phyloP scores from a whole-genome alignment of 768 basidiomycete genomes.

The Coprinopsis marcescibilis region DNA sequence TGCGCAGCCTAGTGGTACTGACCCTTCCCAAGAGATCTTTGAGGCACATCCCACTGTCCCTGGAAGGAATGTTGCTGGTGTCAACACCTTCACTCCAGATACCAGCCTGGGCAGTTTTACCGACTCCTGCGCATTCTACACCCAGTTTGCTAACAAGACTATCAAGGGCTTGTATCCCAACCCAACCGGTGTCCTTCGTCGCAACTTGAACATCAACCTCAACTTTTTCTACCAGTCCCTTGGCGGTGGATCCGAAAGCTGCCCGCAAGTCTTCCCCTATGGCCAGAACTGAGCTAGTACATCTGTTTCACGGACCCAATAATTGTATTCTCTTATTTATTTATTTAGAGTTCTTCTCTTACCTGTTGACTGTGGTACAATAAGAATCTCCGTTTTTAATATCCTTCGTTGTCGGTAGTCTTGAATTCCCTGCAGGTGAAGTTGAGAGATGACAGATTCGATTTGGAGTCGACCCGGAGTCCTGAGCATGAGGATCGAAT shows the following conservation, averaged over 20 bases:
- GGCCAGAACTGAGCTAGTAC: conserved; percentile 7
- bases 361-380: too few species aligned
- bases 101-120: not conserved
- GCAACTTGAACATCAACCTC: not conserved
- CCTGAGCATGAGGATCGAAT: too few species aligned
- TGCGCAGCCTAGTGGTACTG: not conserved
- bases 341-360: too few species aligned
- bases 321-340: too few species aligned
- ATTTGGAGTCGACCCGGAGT: too few species aligned
- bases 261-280: conserved; percentile 13
- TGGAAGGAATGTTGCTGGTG: not conserved
- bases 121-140: not conserved
- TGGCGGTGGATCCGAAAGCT: not conserved
- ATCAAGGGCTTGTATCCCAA: too few species aligned
- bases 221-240: not conserved
- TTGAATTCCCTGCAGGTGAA: too few species aligned
- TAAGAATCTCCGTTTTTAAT: too few species aligned
- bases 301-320: too few species aligned
- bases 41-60: not conserved
- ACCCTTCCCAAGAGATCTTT: not conserved
- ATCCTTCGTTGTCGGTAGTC: too few species aligned
- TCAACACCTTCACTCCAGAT: not conserved
- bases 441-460: too few species aligned
- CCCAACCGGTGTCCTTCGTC: not conserved
- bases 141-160: not conserved